Percentiles rank a stretch among this genome's conserved stretches.
phyloP scores from a whole-genome alignment of 768 basidiomycete genomes.

The Amanita molliuscula region DNA sequence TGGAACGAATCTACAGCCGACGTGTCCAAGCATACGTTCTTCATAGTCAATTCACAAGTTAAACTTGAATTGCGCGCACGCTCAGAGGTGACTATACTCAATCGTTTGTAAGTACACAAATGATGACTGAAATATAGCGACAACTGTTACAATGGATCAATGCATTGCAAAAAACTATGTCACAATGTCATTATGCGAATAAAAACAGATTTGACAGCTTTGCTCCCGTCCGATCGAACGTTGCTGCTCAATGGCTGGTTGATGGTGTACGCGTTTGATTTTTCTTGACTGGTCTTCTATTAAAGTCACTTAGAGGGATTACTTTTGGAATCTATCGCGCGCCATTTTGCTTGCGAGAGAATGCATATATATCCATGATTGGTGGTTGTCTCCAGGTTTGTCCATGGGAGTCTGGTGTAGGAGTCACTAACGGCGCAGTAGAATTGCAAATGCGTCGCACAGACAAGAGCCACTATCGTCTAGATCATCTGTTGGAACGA shows the following conservation, averaged over 20 bases:
- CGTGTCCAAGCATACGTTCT: constrained; percentile 91
- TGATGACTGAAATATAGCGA: constrained; percentile 33
- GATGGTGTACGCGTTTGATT: constrained; percentile 63
- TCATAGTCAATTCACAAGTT: constrained; percentile 86
- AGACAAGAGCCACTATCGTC: constrained; percentile 70
- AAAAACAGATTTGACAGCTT: constrained; percentile 90
- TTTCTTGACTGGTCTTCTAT: not conserved
- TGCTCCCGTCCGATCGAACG: constrained; percentile 85
- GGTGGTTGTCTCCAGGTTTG: constrained; percentile 90
- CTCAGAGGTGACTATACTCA: constrained; percentile 52
- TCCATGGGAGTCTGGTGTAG: not conserved
- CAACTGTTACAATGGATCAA: constrained; percentile 98
- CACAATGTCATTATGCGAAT: constrained; percentile 66
- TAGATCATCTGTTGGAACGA: constrained; percentile 77
- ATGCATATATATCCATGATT: constrained; percentile 91
- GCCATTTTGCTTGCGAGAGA: constrained; percentile 86
- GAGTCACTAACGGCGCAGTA: constrained; percentile 12
- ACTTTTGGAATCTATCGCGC: constrained; percentile 94
- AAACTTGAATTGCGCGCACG: constrained; percentile 77
- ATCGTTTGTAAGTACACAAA: not conserved
- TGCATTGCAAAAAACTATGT: constrained; percentile 72
- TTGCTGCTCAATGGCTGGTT: constrained; percentile 95
- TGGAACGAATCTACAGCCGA: constrained; percentile 30
- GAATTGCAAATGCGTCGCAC: constrained; percentile 84
- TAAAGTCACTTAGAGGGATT: constrained; percentile 64